Percentiles rank a stretch among this genome's conserved stretches.
Evolutionary conservation across 768 basidiomycete species (phyloP).

Genomic region (Lactarius hengduanensis): DNA sequence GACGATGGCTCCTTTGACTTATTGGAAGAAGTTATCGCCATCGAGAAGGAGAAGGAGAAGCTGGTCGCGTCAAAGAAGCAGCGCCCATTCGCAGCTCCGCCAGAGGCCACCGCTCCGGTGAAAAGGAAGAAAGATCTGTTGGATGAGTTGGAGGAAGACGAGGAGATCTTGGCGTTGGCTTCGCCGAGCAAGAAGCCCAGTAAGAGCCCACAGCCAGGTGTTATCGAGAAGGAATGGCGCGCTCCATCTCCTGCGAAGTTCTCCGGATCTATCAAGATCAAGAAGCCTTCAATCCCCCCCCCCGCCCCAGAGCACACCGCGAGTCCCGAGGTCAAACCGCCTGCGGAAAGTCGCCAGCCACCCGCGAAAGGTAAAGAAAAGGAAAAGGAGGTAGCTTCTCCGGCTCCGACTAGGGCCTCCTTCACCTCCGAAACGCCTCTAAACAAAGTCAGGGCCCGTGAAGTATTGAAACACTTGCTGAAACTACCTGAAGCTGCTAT

Average conservation of each 20-base stretch:
- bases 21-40: conserved; percentile 77
- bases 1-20: conserved; percentile 84
- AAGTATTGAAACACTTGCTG: conserved; percentile 57
- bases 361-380: conserved; percentile 55
- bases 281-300: conserved; percentile 15
- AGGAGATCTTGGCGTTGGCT: conserved; percentile 62
- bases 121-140: conserved; percentile 54
- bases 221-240: conserved; percentile 26
- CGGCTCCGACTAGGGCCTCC: conserved; percentile 37
- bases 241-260: conserved; percentile 21
- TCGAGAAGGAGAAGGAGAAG: conserved; percentile 47
- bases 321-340: conserved; percentile 16
- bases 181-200: conserved; percentile 59
- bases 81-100: conserved; percentile 30
- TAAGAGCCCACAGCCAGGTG: conserved; percentile 28
- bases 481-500: conserved; percentile 67
- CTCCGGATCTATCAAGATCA: conserved; percentile 25
- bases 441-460: conserved; percentile 82
- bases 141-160: conserved; percentile 45
- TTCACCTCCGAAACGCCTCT: conserved; percentile 47
- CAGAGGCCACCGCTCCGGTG: conserved; percentile 19
- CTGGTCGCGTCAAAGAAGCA: conserved; percentile 27
- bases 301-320: conserved; percentile 4
- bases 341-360: conserved; percentile 34
- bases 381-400: conserved; percentile 53